phyloP scores from a whole-genome alignment of 164 flowering plant species.

The Chimonanthus praecox region DNA sequence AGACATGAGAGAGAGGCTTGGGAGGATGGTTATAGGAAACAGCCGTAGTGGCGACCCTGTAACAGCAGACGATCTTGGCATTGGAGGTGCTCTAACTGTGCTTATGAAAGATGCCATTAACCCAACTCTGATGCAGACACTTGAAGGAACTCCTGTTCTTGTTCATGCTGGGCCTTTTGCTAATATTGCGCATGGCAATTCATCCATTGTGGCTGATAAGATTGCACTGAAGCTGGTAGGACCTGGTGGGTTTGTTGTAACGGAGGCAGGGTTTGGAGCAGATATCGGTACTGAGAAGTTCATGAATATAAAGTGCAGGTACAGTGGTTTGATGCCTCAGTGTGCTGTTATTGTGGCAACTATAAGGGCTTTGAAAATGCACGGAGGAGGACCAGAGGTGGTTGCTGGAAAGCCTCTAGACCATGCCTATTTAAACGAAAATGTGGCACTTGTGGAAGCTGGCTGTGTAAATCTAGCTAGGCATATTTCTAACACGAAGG shows the following conservation, averaged over 20 bases:
- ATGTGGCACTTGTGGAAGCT: slow-evolving; percentile 85
- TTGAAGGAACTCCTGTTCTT: slow-evolving; percentile 96
- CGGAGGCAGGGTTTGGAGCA: slow-evolving; percentile 99
- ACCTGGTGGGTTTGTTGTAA: slow-evolving; percentile 94
- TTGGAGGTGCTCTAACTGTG: slow-evolving; percentile 95
- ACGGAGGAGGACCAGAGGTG: slow-evolving; percentile 97
- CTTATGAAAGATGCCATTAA: slow-evolving; percentile 98
- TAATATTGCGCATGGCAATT: slow-evolving; percentile 98
- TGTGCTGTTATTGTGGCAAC: slow-evolving; percentile 98
- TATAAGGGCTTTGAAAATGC: slow-evolving; percentile 96
- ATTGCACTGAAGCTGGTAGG: slow-evolving; percentile 93
- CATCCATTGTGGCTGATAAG: slow-evolving; percentile 92
- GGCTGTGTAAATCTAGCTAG: slow-evolving; percentile 89
- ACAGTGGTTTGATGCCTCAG: slow-evolving; percentile 87
- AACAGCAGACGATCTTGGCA: slow-evolving; percentile 97
- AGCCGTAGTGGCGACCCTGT: slow-evolving; percentile 90
- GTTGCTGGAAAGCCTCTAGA: slow-evolving; percentile 97
- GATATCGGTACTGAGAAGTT: slow-evolving; percentile 98
- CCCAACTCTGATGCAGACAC: slow-evolving; percentile 98
- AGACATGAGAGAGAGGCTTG: slow-evolving; percentile 97
- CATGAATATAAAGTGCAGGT: slow-evolving; percentile 91
- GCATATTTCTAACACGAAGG: slow-evolving; percentile 80
- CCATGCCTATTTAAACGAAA: slow-evolving; percentile 76
- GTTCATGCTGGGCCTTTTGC: slow-evolving; percentile 99
- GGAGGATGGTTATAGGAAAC: slow-evolving; percentile 93